Percentiles rank a stretch among this genome's conserved stretches.
Conservation (phyloP, 116 monocot genomes). For the Iris pallida region DNA sequence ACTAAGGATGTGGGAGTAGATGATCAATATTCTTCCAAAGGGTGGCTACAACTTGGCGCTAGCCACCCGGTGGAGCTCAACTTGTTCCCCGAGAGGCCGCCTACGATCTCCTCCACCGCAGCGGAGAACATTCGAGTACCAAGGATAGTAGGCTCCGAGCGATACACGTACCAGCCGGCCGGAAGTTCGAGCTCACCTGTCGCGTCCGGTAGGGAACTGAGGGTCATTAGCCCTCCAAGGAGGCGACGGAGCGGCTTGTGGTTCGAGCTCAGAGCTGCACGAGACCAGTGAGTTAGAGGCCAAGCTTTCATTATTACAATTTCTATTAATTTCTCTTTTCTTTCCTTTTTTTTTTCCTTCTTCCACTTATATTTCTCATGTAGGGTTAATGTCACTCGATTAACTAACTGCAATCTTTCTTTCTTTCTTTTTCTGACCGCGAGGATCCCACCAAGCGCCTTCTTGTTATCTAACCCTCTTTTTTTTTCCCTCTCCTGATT, state of each 20-base stretch:
- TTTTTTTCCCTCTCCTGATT: slow-evolving; percentile 1
- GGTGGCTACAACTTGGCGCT: background rate
- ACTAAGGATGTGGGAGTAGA: background rate
- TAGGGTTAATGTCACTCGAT: background rate
- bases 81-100: slow-evolving; percentile 10
- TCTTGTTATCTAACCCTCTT: background rate
- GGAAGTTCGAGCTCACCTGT: background rate
- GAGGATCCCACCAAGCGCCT: background rate
- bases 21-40: background rate
- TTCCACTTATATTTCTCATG: background rate
- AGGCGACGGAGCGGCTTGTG: slow-evolving; percentile 28
- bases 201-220: background rate
- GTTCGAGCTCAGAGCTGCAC: slow-evolving; percentile 28
- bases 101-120: background rate
- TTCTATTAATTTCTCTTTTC: no score
- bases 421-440: background rate
- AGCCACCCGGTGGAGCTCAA: slow-evolving; percentile 11
- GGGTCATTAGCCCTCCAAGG: slow-evolving; percentile 26
- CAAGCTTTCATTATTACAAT: background rate
- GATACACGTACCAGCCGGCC: no score
- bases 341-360: background rate
- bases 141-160: background rate
- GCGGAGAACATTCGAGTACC: no score
- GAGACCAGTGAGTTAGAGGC: slow-evolving; percentile 28
- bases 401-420: background rate